Evolutionary conservation across 2,329 filamentous ascomycete genomes (phyloP).

Genomic region (Cyphellophora europaea): DNA sequence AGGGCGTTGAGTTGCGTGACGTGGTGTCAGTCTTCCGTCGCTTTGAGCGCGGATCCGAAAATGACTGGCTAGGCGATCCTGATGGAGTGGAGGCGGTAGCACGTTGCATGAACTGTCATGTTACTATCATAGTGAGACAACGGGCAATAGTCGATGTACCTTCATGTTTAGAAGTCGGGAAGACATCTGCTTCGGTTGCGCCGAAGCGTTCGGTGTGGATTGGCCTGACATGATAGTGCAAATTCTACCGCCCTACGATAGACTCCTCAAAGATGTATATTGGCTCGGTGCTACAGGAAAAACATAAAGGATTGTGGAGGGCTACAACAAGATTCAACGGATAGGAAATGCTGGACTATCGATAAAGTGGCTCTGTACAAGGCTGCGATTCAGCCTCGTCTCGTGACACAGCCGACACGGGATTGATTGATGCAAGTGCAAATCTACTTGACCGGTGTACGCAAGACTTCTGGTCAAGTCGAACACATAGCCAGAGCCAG

Average conservation of each 20-base stretch:
- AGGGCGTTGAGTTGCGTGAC: slow-evolving; percentile 2
- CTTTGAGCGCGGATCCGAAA: slow-evolving; percentile 2
- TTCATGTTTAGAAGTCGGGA: slow-evolving; percentile 20
- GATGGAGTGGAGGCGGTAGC: slow-evolving; percentile 8
- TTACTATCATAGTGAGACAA: neutral
- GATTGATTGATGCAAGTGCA: too few relatives aligned
- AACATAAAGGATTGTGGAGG: neutral
- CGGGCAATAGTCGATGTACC: slow-evolving; percentile 5
- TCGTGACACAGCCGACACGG: too few relatives aligned
- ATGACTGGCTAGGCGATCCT: slow-evolving; percentile 4
- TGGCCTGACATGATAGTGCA: slow-evolving; percentile 1
- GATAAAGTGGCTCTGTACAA: neutral
- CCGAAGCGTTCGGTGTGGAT: neutral
- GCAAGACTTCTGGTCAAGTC: too few relatives aligned
- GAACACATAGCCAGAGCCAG: too few relatives aligned
- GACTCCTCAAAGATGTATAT: neutral
- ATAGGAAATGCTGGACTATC: neutral
- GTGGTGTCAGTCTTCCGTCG: slow-evolving; percentile 12
- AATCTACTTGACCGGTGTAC: too few relatives aligned
- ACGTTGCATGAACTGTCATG: slow-evolving; percentile 19
- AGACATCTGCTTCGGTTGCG: slow-evolving; percentile 16
- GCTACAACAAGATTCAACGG: neutral
- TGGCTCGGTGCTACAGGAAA: neutral
- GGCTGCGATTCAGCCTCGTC: too few relatives aligned
- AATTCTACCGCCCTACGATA: neutral